Evolutionary conservation across 768 basidiomycete species (phyloP), one percentile per base, ranked within the genome.

Genomic region (Lactarius hengduanensis): DNA sequence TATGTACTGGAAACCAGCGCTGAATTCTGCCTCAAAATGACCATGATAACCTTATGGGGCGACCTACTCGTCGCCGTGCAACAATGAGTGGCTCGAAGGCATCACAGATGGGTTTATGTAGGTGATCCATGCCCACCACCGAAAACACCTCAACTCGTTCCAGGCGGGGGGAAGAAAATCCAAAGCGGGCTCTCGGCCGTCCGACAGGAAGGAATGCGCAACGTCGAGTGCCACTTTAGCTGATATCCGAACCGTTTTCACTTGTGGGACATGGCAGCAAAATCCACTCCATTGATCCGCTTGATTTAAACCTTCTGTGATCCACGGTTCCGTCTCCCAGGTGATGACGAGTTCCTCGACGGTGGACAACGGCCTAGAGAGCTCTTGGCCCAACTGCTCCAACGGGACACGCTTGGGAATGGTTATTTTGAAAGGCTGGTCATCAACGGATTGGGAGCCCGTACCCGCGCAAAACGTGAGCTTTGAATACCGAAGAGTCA

Each of bases 301-400:
- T 45, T 13, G 22, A 7, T 16, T 2, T 20, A 8, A 20, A 9
- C 20, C 20, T 45, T n/a, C 20, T 45, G 43, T n/a, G 43, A n/a
- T 9, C 40, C 26, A 30, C 28, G 54, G 54, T 30, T 16, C 54
- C 2, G 1, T 4, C 20, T 38, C 26, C 34, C 57, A 30, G 4
- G 18, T 22, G 18, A 65, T 9, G 28, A 56, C 3, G 18, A 63
- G 56, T 5, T 65, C 55, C 55, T 65, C 32, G 2, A 64, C 28
- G 2, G 43, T 30, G 53, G 41, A 3, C 8, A 34, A 13, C 9
- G 36, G 28, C 32, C 20, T 6, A 11, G 47, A 50, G 11, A 50
- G 47, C 11, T 4, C n/a, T 11, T 26, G 10, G 22, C 47, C n/a
- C n/a, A 50, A 9, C 5, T 50, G 3, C 47, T 50, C 47, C 47